Conservation (phyloP, 78 protist species). For the Dictyostelium purpureum region DNA sequence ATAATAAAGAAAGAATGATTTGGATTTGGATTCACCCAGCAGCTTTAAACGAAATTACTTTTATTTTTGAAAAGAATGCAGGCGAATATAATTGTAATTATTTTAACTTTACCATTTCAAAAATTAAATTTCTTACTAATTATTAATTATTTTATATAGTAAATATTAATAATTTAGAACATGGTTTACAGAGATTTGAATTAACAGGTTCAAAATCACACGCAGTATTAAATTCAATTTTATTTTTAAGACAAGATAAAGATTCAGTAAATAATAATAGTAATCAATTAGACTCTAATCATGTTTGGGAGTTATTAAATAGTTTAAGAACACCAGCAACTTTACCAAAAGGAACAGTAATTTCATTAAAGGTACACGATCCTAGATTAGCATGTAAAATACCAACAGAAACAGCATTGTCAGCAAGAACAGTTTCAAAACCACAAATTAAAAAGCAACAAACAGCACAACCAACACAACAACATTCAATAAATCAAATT, state of each 20-base stretch:
- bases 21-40: slow-evolving; percentile 80
- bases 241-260: slow-evolving; percentile 5
- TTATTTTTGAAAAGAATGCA: background rate
- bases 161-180: slow-evolving; percentile 8
- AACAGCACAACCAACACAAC: background rate
- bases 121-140: background rate
- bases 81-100: background rate
- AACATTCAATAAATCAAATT: slow-evolving; percentile 10
- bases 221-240: slow-evolving; percentile 1
- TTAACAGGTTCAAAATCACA: slow-evolving; percentile 70
- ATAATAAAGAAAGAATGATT: slow-evolving; percentile 3
- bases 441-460: background rate
- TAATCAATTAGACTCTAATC: background rate
- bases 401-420: slow-evolving; percentile 41
- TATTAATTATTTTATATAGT: background rate
- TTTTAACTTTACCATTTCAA: background rate
- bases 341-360: slow-evolving; percentile 51
- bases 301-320: slow-evolving; percentile 46
- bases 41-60: background rate
- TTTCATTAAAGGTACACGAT: slow-evolving; percentile 48
- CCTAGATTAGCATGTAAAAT: slow-evolving; percentile 54
- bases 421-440: slow-evolving; percentile 17
- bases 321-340: slow-evolving; percentile 58
- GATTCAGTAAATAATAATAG: background rate
- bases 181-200: slow-evolving; percentile 51